These are phyloP conservation scores for Colletotrichum neosansevieriae DNA, from an alignment of 2,329 filamentous ascomycete genomes.

Conservation along the genomic window DNA sequence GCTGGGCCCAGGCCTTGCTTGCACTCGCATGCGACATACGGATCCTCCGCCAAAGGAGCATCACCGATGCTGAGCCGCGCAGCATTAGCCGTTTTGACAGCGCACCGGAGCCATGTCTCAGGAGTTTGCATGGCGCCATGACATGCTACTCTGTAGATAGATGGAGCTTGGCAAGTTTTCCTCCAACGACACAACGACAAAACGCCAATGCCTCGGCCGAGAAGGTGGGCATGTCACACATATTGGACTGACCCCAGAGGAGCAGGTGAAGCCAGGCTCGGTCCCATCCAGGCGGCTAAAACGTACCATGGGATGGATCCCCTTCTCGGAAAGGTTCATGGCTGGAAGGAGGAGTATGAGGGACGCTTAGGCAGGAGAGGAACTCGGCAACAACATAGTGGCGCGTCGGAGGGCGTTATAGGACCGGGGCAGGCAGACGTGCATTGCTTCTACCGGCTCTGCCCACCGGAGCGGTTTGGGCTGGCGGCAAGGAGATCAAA, in stretches of 20 bases:
- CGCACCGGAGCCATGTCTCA: conserved; percentile 31
- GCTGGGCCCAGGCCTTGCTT: conserved; percentile 2
- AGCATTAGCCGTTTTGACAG: conserved; percentile 26
- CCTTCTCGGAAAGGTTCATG: background rate
- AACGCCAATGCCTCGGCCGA: conserved; percentile 23
- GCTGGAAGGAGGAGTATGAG: no score
- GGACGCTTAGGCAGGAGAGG: conserved; percentile 4
- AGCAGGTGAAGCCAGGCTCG: background rate
- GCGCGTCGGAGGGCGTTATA: conserved; percentile 6
- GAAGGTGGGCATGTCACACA: conserved; percentile 19
- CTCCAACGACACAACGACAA: conserved; percentile 1
- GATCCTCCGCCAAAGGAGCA: conserved; percentile 5
- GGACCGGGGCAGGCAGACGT: conserved; percentile 8
- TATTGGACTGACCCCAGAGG: background rate
- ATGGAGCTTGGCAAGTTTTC: conserved; percentile 15
- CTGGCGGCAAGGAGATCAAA: conserved; percentile 14
- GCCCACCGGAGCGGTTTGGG: conserved; percentile 6
- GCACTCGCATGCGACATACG: background rate
- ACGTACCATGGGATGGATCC: background rate
- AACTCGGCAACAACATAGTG: conserved; percentile 1
- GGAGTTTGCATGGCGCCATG: conserved; percentile 22
- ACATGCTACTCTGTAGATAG: conserved; percentile 4
- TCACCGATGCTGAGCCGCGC: conserved; percentile 14
- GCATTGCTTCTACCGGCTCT: conserved; percentile 5
- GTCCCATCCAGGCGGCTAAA: conserved; percentile 7